Conservation (phyloP, 306 rosid species). For the Adenanthera pavonina region DNA sequence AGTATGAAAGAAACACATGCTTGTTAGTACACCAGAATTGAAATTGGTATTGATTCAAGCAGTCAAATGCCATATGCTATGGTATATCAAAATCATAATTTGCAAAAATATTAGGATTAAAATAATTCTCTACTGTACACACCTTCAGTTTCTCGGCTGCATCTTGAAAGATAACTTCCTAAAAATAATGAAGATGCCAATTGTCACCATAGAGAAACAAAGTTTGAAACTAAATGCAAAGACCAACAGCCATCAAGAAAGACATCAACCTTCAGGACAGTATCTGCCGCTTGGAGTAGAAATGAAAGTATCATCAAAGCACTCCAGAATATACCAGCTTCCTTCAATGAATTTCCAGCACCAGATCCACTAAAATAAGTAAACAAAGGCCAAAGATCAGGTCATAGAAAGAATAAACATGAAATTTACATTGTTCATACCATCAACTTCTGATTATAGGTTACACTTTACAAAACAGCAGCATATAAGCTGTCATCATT, state of each 20-base stretch:
- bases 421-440: conserved; percentile 19
- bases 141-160: conserved; percentile 72
- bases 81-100: conserved; percentile 21
- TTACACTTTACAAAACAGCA: background rate
- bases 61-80: conserved; percentile 25
- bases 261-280: conserved; percentile 76
- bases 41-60: background rate
- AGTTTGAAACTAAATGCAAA: conserved; percentile 30
- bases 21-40: conserved; percentile 18
- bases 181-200: conserved; percentile 43
- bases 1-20: conserved; percentile 15
- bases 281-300: conserved; percentile 87
- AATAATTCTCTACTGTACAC: conserved; percentile 12
- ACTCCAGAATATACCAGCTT: conserved; percentile 89
- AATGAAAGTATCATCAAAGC: conserved; percentile 86
- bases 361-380: conserved; percentile 68
- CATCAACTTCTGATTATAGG: conserved; percentile 10
- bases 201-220: conserved; percentile 38
- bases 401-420: background rate
- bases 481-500: background rate
- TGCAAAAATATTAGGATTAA: conserved; percentile 25
- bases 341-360: conserved; percentile 79
- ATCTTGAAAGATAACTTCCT: conserved; percentile 82
- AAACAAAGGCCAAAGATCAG: conserved; percentile 39
- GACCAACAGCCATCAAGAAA: conserved; percentile 29